A percentile compares a stretch with the other conserved stretches of the same genome.
Conservation (phyloP, 192 early-diverging fungal genomes). For the Funneliformis mosseae region DNA sequence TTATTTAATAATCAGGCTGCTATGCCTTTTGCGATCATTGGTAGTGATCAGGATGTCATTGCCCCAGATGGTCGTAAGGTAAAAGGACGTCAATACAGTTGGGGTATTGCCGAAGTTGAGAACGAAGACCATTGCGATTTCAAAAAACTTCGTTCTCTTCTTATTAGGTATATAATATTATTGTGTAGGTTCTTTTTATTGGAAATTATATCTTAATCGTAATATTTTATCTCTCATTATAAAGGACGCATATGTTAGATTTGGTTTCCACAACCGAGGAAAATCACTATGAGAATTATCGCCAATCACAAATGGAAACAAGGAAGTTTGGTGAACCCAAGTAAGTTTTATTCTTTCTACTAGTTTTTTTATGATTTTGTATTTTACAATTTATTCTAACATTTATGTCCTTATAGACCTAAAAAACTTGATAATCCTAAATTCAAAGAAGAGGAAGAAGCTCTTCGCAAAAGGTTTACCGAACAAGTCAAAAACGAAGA, state of each 20-base stretch:
- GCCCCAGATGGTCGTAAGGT: conserved; percentile 84
- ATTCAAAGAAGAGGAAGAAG: conserved; percentile 99
- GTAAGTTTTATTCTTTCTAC: conserved; percentile 40
- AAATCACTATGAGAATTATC: conserved; percentile 92
- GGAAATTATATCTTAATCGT: background rate
- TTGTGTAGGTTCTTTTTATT: background rate
- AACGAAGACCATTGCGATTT: conserved; percentile 99
- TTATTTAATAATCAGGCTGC: conserved; percentile 56
- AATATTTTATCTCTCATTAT: background rate
- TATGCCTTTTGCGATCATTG: conserved; percentile 96
- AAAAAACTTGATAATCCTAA: conserved; percentile 84
- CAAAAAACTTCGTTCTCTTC: conserved; percentile 92
- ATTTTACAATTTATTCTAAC: background rate
- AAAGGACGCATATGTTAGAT: conserved; percentile 95
- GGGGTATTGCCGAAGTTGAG: conserved; percentile 99
- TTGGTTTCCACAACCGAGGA: conserved; percentile 94
- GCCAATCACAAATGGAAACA: conserved; percentile 84
- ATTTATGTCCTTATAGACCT: conserved; percentile 46
- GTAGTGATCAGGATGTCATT: conserved; percentile 83
- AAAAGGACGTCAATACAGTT: conserved; percentile 95
- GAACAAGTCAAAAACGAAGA: conserved; percentile 98
- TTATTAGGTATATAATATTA: conserved; percentile 61
- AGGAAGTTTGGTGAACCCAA: conserved; percentile 87
- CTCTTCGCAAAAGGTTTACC: conserved; percentile 92
- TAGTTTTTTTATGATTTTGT: background rate